A percentile compares a stretch with the other conserved stretches of the same genome.
These are phyloP conservation scores for Purpureocillium takamizusanense DNA, from an alignment of 2,329 filamentous ascomycete species.

Conservation along the genomic window DNA sequence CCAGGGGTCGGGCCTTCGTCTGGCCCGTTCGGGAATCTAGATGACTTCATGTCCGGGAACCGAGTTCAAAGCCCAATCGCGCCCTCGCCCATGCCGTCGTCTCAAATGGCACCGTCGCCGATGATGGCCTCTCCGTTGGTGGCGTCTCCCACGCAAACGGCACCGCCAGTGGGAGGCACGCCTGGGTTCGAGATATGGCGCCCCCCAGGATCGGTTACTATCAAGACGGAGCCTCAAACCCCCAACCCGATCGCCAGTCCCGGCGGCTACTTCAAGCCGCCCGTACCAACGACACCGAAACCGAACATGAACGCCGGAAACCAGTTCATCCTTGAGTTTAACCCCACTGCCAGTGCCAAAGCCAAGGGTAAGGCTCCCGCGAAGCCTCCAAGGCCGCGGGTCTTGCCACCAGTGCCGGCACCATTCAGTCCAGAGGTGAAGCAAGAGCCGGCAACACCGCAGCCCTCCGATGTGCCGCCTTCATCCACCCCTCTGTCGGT, in stretches of 20 bases:
- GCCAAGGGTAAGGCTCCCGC: slow-evolving; percentile 24
- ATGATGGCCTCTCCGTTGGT: slow-evolving; percentile 13
- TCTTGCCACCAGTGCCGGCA: slow-evolving; percentile 11
- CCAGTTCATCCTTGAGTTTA: slow-evolving; percentile 28
- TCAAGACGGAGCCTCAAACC: slow-evolving; percentile 14
- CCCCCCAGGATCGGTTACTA: slow-evolving; percentile 18
- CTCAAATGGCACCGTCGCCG: slow-evolving; percentile 10
- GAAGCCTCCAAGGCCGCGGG: slow-evolving; percentile 20
- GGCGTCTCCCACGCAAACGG: slow-evolving; percentile 8
- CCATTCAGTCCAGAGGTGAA: slow-evolving; percentile 17
- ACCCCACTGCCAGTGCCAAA: slow-evolving; percentile 16
- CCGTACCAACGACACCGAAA: slow-evolving; percentile 29
- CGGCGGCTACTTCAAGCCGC: slow-evolving; percentile 26
- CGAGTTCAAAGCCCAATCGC: slow-evolving; percentile 17
- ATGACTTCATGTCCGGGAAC: slow-evolving; percentile 20
- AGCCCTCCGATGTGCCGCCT: slow-evolving; percentile 13
- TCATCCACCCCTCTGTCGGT: slow-evolving; percentile 17
- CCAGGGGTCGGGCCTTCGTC: slow-evolving; percentile 16
- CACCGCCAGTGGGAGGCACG: slow-evolving; percentile 18
- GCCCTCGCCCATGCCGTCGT: slow-evolving; percentile 11
- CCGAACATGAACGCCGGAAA: slow-evolving; percentile 22
- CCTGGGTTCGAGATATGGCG: slow-evolving; percentile 29
- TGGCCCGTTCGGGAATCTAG: slow-evolving; percentile 21
- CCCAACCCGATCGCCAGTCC: slow-evolving; percentile 10
- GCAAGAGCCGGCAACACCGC: slow-evolving; percentile 20